Percentiles rank a stretch among this genome's conserved stretches.
Conservation (phyloP, 1,139 yeast genomes). For the Meyerozyma carpophila region DNA sequence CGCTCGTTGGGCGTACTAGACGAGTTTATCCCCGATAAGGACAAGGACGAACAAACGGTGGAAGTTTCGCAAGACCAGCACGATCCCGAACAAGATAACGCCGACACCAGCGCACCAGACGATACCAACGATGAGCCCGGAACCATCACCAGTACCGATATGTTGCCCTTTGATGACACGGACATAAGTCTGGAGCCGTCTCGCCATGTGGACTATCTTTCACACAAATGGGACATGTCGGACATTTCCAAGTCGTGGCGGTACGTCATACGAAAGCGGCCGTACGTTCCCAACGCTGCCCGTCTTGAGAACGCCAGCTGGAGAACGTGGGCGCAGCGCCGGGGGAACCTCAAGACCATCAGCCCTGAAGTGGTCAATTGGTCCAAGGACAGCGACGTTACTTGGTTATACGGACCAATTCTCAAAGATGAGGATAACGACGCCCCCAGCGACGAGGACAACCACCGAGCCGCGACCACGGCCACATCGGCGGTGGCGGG, state of each 20-base stretch:
- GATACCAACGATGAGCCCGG: slow-evolving; percentile 2
- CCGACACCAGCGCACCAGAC: not conserved
- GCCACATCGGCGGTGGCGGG: slow-evolving; percentile 45
- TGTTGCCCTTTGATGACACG: slow-evolving; percentile 75
- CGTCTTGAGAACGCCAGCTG: slow-evolving; percentile 77
- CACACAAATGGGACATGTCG: slow-evolving; percentile 92
- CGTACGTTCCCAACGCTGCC: slow-evolving; percentile 63
- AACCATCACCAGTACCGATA: slow-evolving; percentile 24
- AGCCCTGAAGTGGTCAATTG: slow-evolving; percentile 73
- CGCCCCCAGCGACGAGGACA: slow-evolving; percentile 12
- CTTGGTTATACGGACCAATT: slow-evolving; percentile 81
- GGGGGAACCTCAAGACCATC: slow-evolving; percentile 59
- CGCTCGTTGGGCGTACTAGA: slow-evolving; percentile 79
- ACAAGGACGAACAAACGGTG: slow-evolving; percentile 7
- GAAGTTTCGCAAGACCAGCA: not conserved
- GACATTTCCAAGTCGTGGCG: slow-evolving; percentile 96
- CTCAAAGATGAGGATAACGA: slow-evolving; percentile 37
- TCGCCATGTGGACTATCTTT: slow-evolving; percentile 87
- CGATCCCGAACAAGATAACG: not conserved
- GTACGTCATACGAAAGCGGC: slow-evolving; percentile 76
- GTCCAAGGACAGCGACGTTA: slow-evolving; percentile 76
- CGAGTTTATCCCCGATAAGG: slow-evolving; percentile 47
- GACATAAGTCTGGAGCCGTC: slow-evolving; percentile 78
- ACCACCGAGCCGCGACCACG: slow-evolving; percentile 20
- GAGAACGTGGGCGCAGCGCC: slow-evolving; percentile 85